phyloP scores from a whole-genome alignment of 768 basidiomycete species.

The Jaapia argillacea region DNA sequence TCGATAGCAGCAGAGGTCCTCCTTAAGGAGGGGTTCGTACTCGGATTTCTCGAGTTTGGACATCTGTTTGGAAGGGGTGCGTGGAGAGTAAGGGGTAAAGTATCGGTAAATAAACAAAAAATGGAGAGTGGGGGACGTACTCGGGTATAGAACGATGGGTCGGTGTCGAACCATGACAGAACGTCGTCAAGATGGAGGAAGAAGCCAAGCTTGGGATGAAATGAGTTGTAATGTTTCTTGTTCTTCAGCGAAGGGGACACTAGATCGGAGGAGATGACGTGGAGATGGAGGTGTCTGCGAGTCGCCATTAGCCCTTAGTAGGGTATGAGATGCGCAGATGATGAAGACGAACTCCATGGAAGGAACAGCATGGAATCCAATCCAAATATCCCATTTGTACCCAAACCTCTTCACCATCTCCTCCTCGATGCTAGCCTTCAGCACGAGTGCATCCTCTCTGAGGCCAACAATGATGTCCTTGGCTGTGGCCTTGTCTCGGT shows the following conservation, averaged over 20 bases:
- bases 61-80: constrained; percentile 33
- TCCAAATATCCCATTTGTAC: constrained; percentile 69
- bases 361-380: constrained; percentile 78
- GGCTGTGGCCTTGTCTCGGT: constrained; percentile 41
- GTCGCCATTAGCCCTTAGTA: not conserved
- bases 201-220: constrained; percentile 77
- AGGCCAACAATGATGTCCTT: constrained; percentile 43
- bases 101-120: too few species aligned
- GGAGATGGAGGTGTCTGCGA: constrained; percentile 76
- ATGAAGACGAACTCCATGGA: constrained; percentile 70
- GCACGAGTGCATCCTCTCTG: constrained; percentile 41
- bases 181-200: constrained; percentile 74
- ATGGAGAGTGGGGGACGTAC: too few species aligned
- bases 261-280: constrained; percentile 77
- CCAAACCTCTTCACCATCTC: constrained; percentile 75
- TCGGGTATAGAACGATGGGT: constrained; percentile 38
- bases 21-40: constrained; percentile 63
- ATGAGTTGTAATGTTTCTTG: constrained; percentile 90
- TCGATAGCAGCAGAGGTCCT: constrained; percentile 56
- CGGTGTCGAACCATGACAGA: constrained; percentile 71
- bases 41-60: constrained; percentile 34
- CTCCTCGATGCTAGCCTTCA: constrained; percentile 54
- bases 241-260: constrained; percentile 61
- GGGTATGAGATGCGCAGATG: not conserved
- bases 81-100: not conserved